These are phyloP conservation scores for Pseudopithomyces maydicus DNA, from an alignment of 2,329 filamentous ascomycete species.

Conservation along the genomic window DNA sequence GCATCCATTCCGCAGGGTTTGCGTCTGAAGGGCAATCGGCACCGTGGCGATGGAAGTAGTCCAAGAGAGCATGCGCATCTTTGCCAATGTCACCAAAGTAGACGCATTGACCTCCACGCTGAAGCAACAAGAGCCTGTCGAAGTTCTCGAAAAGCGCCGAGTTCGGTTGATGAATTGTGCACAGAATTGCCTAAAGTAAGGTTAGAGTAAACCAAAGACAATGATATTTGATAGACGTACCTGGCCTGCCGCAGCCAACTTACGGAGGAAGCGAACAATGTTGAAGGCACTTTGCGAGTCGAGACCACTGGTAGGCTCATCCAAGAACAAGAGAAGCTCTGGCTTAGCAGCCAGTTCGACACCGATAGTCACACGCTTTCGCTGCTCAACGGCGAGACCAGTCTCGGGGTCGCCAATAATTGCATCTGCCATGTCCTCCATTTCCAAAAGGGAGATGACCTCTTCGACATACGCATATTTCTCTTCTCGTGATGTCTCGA, in stretches of 20 bases:
- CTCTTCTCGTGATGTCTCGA: slow-evolving; percentile 61
- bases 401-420: slow-evolving; percentile 66
- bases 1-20: slow-evolving; percentile 76
- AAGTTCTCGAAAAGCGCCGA: slow-evolving; percentile 87
- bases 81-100: slow-evolving; percentile 86
- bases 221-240: too few relatives aligned
- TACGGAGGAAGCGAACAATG: slow-evolving; percentile 78
- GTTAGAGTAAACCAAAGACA: too few relatives aligned
- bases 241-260: slow-evolving; percentile 78
- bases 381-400: slow-evolving; percentile 69
- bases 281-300: slow-evolving; percentile 76
- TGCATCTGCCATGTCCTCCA: slow-evolving; percentile 69
- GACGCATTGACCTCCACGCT: slow-evolving; percentile 78
- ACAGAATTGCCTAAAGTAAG: slow-evolving; percentile 68
- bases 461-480: slow-evolving; percentile 71
- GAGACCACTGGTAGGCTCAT: slow-evolving; percentile 78
- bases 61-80: slow-evolving; percentile 72
- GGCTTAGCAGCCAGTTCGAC: slow-evolving; percentile 69
- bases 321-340: slow-evolving; percentile 75
- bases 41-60: slow-evolving; percentile 58
- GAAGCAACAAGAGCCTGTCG: slow-evolving; percentile 77
- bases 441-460: slow-evolving; percentile 67
- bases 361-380: slow-evolving; percentile 69
- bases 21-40: slow-evolving; percentile 62
- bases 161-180: slow-evolving; percentile 90